These are phyloP conservation scores for Ganoderma lucidum DNA, from an alignment of 1,284 basidiomycete genomes.

Conservation along the genomic window DNA sequence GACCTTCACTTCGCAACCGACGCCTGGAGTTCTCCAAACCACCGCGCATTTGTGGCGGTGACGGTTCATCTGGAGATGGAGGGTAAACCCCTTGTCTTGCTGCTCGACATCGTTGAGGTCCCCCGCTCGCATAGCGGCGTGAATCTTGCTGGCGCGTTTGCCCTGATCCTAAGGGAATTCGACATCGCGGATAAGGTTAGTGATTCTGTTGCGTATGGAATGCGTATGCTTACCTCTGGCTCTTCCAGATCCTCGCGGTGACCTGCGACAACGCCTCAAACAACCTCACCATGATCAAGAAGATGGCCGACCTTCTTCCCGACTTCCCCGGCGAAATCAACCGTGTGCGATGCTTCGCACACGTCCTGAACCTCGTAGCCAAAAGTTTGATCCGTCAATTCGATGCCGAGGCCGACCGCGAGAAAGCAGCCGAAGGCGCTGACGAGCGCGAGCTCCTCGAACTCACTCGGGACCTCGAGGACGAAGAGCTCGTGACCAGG, in stretches of 20 bases:
- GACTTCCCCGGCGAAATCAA: too few species aligned
- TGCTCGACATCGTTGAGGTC: slow-evolving; percentile 40
- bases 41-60: slow-evolving; percentile 17
- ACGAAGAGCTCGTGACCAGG: too few species aligned
- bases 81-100: slow-evolving; percentile 29
- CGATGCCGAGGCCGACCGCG: too few species aligned
- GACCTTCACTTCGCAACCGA: slow-evolving; percentile 19
- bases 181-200: slow-evolving; percentile 44
- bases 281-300: too few species aligned
- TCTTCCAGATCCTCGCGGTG: neutral
- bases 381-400: too few species aligned
- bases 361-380: too few species aligned
- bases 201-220: neutral
- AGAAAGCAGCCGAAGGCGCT: too few species aligned
- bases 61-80: slow-evolving; percentile 18
- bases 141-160: slow-evolving; percentile 39
- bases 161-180: slow-evolving; percentile 40
- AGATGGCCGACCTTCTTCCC: too few species aligned
- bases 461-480: too few species aligned
- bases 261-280: neutral
- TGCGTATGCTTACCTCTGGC: neutral
- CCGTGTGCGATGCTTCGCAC: too few species aligned
- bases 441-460: too few species aligned
- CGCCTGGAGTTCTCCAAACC: slow-evolving; percentile 26
- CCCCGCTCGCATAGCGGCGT: slow-evolving; percentile 35